phyloP scores from a whole-genome alignment of 169 alveolate species.

The Plasmodium gallinaceum region DNA sequence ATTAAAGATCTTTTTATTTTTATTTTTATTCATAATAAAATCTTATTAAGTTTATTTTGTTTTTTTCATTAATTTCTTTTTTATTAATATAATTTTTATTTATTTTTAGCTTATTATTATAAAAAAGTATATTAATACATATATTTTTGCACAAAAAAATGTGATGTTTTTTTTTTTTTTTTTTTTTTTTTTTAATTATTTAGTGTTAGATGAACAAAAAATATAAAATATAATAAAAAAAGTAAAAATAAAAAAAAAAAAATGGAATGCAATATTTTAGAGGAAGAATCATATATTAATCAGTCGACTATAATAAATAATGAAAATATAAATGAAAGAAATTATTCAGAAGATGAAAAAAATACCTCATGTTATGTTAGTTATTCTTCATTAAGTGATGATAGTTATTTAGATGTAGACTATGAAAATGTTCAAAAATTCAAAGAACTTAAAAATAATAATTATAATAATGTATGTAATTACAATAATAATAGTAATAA shows the following conservation, averaged over 20 bases:
- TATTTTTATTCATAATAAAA: neutral
- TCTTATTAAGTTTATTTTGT: neutral
- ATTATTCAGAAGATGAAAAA: slow-evolving; percentile 62
- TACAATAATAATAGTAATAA: neutral
- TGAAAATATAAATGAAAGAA: slow-evolving; percentile 36
- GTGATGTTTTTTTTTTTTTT: neutral
- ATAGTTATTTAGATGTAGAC: slow-evolving; percentile 50
- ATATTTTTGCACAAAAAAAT: neutral
- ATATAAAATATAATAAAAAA: slow-evolving; percentile 11
- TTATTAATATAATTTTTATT: neutral
- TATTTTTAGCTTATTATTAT: neutral
- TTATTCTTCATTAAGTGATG: slow-evolving; percentile 50
- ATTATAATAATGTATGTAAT: neutral
- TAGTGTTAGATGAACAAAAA: slow-evolving; percentile 14
- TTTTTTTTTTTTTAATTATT: no score
- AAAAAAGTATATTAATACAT: slow-evolving; percentile 1
- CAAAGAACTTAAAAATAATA: neutral
- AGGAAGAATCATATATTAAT: slow-evolving; percentile 21
- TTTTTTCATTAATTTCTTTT: neutral
- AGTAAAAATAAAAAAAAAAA: neutral
- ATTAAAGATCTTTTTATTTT: neutral
- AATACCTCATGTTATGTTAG: slow-evolving; percentile 65
- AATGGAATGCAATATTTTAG: slow-evolving; percentile 49
- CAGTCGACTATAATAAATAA: slow-evolving; percentile 13
- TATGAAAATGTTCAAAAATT: slow-evolving; percentile 39